Percentiles rank a stretch among this genome's conserved stretches.
These are phyloP conservation scores for Hymenoscyphus scutula DNA, from an alignment of 2,329 filamentous ascomycete species.

Conservation along the genomic window DNA sequence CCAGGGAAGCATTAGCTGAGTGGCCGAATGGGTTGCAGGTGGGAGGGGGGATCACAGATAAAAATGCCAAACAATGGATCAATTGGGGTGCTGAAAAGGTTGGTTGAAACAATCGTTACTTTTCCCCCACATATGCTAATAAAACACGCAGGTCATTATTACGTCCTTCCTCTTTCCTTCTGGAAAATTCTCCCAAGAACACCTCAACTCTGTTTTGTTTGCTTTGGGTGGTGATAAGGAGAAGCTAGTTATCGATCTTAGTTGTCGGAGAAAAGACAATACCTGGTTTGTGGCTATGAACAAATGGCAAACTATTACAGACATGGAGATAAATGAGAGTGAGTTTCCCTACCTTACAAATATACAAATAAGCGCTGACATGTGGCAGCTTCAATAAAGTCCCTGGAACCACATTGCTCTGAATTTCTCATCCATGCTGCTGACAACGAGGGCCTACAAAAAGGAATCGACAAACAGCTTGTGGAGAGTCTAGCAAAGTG, in stretches of 20 bases:
- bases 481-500: slow-evolving; percentile 75
- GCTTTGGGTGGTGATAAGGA: slow-evolving; percentile 70
- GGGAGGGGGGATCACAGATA: slow-evolving; percentile 87
- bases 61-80: slow-evolving; percentile 84
- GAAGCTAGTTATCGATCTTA: slow-evolving; percentile 92
- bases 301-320: slow-evolving; percentile 97
- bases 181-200: slow-evolving; percentile 73
- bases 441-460: slow-evolving; percentile 91
- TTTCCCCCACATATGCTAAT: slow-evolving; percentile 16
- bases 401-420: slow-evolving; percentile 86
- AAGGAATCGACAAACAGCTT: slow-evolving; percentile 83
- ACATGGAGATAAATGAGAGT: slow-evolving; percentile 92
- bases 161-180: slow-evolving; percentile 92
- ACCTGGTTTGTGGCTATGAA: slow-evolving; percentile 98
- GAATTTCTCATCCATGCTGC: slow-evolving; percentile 97
- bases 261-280: slow-evolving; percentile 71
- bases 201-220: slow-evolving; percentile 70
- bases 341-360: slow-evolving; percentile 26
- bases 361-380: slow-evolving; percentile 15
- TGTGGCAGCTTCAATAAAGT: slow-evolving; percentile 68
- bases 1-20: slow-evolving; percentile 68
- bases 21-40: slow-evolving; percentile 85
- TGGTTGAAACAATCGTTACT: slow-evolving; percentile 25
- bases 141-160: slow-evolving; percentile 75
- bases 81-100: slow-evolving; percentile 87